phyloP scores from a whole-genome alignment of 192 early-diverging fungal species.

The Entophlyctis luteolus region DNA sequence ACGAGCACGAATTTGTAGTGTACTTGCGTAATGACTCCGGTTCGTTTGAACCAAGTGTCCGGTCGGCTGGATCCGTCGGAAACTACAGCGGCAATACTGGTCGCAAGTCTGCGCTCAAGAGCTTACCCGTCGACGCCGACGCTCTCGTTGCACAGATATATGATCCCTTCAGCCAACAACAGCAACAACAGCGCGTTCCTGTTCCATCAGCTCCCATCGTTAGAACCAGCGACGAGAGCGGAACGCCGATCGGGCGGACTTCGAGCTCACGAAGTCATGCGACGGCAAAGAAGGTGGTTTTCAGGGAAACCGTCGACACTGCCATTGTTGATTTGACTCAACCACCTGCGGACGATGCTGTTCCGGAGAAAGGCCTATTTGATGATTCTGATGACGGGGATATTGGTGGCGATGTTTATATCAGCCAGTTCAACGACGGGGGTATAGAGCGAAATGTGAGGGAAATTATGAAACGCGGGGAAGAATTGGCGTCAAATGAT shows the following conservation, averaged over 20 bases:
- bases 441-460: conserved; percentile 5
- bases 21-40: neutral
- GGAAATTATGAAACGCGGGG: neutral
- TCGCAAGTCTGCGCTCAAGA: conserved; percentile 1
- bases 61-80: neutral
- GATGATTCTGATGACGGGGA: conserved; percentile 5
- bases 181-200: too few species aligned
- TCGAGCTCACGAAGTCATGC: too few species aligned
- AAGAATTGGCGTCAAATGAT: neutral
- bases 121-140: neutral
- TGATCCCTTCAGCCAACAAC: neutral
- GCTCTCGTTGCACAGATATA: conserved; percentile 10
- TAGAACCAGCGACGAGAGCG: too few species aligned
- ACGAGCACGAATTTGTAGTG: neutral
- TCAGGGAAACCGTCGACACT: conserved; percentile 14
- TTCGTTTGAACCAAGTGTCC: neutral
- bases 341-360: conserved; percentile 2
- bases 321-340: conserved; percentile 13
- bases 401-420: neutral
- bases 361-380: conserved; percentile 13
- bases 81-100: neutral
- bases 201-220: too few species aligned
- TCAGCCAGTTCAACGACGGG: conserved; percentile 14
- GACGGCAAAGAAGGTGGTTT: too few species aligned
- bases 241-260: too few species aligned